Evolutionary conservation across 2,329 filamentous ascomycete species (phyloP), one percentile per base, ranked within the genome.

Genomic region (Rasamsonia emersonii): DNA sequence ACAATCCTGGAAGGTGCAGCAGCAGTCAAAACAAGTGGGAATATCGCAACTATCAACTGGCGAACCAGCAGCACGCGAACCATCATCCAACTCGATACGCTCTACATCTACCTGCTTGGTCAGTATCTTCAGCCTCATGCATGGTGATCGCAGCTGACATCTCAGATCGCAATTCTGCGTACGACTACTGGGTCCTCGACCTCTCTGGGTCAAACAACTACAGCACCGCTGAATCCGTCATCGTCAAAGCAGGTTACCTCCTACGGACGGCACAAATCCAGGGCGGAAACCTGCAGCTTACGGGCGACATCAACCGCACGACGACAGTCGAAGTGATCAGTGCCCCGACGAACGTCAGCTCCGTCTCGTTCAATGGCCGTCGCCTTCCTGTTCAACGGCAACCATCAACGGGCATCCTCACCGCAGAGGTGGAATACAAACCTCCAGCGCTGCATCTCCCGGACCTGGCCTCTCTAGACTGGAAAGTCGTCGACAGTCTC

Each of bases 291-390:
- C 62, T 89, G 4, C 62, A 70, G 6, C 53, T 89, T 3, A 72
- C 71, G 4, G 82, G 78, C 4, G 83, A 89, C 46, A 67, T 88
- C 40, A 88, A 88, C 44, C 54, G 65, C 0, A 85, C 81, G 0
- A 76, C 77, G 0, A 47, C 71, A 0, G 55, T 89, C 9, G 80
- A 86, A 41, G 64, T 88, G 15, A 71, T 86, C 18, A 75, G 79
- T 4, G 77, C 65, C 4, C 67, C 72, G 0, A 70, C 75, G 0
- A 50, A 59, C 1, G 59, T 72, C 1, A 67, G 70, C n/a, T 62
- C 62, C 6, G 59, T 82, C n/a, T 65, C 64, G 6, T 79, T 79
- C 63, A 82, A 83, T 46, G 70, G 70, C 31, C 67, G 47, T 70
- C 19, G 50, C 54, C 17, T 55, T 61, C 8, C 2, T 56, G 1